Percentiles rank a stretch among this genome's conserved stretches.
Evolutionary conservation across 2,329 filamentous ascomycete genomes (phyloP).

Genomic region (Neopestalotiopsis sp.): DNA sequence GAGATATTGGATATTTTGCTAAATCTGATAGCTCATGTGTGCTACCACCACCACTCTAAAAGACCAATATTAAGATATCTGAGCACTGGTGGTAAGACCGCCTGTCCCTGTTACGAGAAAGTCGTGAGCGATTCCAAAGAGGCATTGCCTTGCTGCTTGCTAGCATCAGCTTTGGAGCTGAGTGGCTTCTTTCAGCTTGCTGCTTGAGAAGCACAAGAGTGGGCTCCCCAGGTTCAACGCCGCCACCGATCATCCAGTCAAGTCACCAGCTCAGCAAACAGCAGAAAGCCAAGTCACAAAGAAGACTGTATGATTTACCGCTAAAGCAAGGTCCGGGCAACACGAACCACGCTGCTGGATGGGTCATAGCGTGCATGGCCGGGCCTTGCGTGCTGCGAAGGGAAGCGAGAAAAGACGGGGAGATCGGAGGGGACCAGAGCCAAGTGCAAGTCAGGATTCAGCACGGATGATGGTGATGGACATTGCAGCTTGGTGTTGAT

Average conservation of each 20-base stretch:
- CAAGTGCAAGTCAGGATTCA: conserved; percentile 3
- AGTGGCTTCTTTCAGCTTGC: neutral
- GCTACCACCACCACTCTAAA: neutral
- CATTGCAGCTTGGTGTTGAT: conserved; percentile 5
- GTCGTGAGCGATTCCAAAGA: neutral
- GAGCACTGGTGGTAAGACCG: neutral
- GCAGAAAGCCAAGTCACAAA: neutral
- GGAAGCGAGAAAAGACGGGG: neutral
- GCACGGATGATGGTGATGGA: conserved; percentile 17
- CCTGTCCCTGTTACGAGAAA: neutral
- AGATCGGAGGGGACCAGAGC: neutral
- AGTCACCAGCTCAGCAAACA: neutral
- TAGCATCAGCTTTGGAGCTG: neutral
- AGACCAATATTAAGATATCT: neutral
- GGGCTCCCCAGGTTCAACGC: neutral
- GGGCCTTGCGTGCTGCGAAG: neutral
- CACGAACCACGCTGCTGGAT: conserved; percentile 9
- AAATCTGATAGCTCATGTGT: conserved; percentile 11
- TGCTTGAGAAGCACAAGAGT: neutral
- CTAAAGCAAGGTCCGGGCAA: conserved; percentile 11
- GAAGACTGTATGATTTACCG: conserved; percentile 5
- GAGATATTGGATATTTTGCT: neutral
- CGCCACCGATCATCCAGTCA: neutral
- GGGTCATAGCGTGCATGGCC: conserved; percentile 10
- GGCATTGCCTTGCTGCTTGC: neutral